phyloP scores from a whole-genome alignment of 1,139 yeast species.

The Taphrina confusa region DNA sequence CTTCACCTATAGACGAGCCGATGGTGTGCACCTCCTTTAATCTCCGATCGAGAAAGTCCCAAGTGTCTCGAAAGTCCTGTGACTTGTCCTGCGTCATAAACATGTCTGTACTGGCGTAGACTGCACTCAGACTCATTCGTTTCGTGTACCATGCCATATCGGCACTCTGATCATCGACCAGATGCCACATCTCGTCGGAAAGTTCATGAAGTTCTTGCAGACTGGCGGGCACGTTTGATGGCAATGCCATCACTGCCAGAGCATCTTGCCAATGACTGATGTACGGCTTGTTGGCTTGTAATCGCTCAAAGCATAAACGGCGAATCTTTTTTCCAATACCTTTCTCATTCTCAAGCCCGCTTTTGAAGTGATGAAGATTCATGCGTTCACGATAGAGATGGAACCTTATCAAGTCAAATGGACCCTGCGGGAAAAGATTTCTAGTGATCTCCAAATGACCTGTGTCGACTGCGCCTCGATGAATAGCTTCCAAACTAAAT shows the following conservation, averaged over 20 bases:
- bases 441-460: constrained; percentile 69
- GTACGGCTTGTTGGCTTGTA: constrained; percentile 62
- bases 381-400: constrained; percentile 59
- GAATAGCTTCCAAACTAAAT: constrained; percentile 62
- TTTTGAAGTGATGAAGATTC: constrained; percentile 42
- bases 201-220: constrained; percentile 69
- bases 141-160: constrained; percentile 95
- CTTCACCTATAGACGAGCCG: constrained; percentile 62
- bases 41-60: constrained; percentile 64
- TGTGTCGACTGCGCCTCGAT: constrained; percentile 61
- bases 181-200: constrained; percentile 78
- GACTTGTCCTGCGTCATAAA: constrained; percentile 81
- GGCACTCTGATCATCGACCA: constrained; percentile 77
- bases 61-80: constrained; percentile 56
- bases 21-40: constrained; percentile 57
- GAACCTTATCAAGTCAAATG: constrained; percentile 64
- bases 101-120: constrained; percentile 70
- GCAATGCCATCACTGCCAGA: constrained; percentile 58
- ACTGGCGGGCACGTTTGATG: constrained; percentile 55
- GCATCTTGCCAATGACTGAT: constrained; percentile 51
- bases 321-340: constrained; percentile 48
- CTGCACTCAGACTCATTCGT: constrained; percentile 65
- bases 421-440: constrained; percentile 60
- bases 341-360: constrained; percentile 44
- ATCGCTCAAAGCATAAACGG: constrained; percentile 60